Conservation (phyloP, 768 basidiomycete species). For the Stropharia rugosoannulata region DNA sequence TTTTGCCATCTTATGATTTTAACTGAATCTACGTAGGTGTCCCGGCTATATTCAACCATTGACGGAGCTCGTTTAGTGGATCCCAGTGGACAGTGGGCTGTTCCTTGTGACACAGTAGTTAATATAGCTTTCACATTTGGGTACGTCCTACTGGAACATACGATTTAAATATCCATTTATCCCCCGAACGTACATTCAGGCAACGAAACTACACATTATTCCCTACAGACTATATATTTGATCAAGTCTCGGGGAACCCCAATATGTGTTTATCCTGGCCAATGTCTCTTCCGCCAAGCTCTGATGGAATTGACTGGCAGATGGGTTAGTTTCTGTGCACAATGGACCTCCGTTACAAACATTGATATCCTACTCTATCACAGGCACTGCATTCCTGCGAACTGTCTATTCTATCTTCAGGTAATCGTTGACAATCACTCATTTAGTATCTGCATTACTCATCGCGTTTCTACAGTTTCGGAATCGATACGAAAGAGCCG, state of each 20-base stretch:
- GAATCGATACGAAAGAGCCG: conserved; percentile 70
- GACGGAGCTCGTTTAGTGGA: conserved; percentile 69
- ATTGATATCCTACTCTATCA: not conserved
- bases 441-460: not conserved
- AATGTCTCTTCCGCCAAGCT: conserved; percentile 56
- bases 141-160: conserved; percentile 32
- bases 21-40: conserved; percentile 45
- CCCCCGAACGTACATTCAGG: conserved; percentile 23
- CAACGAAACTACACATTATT: conserved; percentile 56
- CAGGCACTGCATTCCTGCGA: conserved; percentile 66
- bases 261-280: conserved; percentile 78
- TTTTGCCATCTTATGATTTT: not conserved
- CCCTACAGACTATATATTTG: conserved; percentile 78
- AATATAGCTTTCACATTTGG: conserved; percentile 70
- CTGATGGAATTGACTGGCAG: conserved; percentile 84
- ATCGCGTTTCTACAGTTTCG: conserved; percentile 48
- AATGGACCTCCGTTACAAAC: not conserved
- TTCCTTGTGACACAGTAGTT: conserved; percentile 65
- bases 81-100: conserved; percentile 68
- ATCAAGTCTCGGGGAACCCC: conserved; percentile 62
- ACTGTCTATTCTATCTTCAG: conserved; percentile 82
- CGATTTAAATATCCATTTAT: not conserved
- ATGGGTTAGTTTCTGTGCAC: conserved; percentile 43
- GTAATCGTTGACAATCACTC: conserved; percentile 30
- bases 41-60: conserved; percentile 60